Conservation (phyloP, 2,329 filamentous ascomycete species). For the Cyphellophora europaea region DNA sequence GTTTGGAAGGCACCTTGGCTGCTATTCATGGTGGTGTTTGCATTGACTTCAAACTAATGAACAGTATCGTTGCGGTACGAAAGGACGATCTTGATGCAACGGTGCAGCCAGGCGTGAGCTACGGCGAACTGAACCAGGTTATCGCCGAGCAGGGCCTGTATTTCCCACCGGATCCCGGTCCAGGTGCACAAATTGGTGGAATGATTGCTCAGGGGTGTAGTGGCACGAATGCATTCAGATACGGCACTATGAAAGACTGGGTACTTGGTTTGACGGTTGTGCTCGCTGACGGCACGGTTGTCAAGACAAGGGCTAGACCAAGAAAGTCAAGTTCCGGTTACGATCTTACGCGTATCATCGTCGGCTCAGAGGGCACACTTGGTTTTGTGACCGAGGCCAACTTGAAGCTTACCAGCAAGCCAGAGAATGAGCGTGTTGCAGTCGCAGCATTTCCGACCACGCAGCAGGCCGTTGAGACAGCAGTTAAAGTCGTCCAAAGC, state of each 20-base stretch:
- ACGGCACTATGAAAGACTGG: slow-evolving; percentile 70
- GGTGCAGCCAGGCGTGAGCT: slow-evolving; percentile 84
- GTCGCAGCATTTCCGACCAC: slow-evolving; percentile 73
- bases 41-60: slow-evolving; percentile 84
- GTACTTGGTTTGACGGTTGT: slow-evolving; percentile 64
- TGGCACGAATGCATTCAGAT: slow-evolving; percentile 52
- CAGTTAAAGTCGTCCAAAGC: slow-evolving; percentile 64
- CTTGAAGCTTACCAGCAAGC: slow-evolving; percentile 67
- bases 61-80: slow-evolving; percentile 68
- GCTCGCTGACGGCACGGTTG: slow-evolving; percentile 56
- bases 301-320: slow-evolving; percentile 64
- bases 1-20: slow-evolving; percentile 82
- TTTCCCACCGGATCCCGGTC: slow-evolving; percentile 82
- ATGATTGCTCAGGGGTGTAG: slow-evolving; percentile 62
- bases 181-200: slow-evolving; percentile 48
- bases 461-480: slow-evolving; percentile 64
- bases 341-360: slow-evolving; percentile 70
- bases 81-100: slow-evolving; percentile 87
- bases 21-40: slow-evolving; percentile 79
- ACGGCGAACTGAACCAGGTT: slow-evolving; percentile 77
- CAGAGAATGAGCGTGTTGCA: slow-evolving; percentile 66
- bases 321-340: slow-evolving; percentile 76
- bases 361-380: slow-evolving; percentile 73
- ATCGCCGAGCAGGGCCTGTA: slow-evolving; percentile 69
- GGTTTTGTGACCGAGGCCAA: slow-evolving; percentile 77